A percentile compares a stretch with the other conserved stretches of the same genome.
Conservation (phyloP, 2,329 filamentous ascomycete species). For the Talaromyces albobiverticillius region DNA sequence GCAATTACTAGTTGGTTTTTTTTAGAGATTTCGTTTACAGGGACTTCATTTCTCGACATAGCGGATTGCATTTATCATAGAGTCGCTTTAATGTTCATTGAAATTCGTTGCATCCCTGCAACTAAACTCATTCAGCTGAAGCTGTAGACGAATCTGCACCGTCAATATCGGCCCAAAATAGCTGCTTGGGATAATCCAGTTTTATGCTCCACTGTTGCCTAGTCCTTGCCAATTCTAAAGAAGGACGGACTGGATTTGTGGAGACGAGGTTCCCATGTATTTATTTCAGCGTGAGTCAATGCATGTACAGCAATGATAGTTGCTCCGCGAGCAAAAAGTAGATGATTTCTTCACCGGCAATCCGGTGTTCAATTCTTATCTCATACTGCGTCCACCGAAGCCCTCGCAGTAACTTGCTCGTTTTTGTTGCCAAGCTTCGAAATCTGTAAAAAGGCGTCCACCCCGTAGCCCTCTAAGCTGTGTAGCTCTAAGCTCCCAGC, state of each 20-base stretch:
- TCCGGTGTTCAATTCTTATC: neutral
- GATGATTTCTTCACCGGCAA: neutral
- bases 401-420: slow-evolving; percentile 79
- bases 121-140: neutral
- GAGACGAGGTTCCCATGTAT: neutral
- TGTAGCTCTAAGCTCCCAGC: slow-evolving; percentile 88
- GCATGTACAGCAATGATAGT: neutral
- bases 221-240: neutral
- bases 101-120: neutral
- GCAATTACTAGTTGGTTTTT: no score
- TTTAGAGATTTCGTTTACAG: no score
- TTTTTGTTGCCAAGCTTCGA: slow-evolving; percentile 97
- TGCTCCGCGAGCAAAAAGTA: neutral
- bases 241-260: neutral
- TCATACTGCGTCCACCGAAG: slow-evolving; percentile 73
- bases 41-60: no score
- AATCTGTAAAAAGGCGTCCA: slow-evolving; percentile 94
- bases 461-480: slow-evolving; percentile 90
- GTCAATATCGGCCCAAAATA: neutral
- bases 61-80: neutral
- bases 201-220: neutral
- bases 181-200: neutral
- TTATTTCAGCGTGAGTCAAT: neutral
- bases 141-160: neutral
- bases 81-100: neutral